Percentiles rank a stretch among this genome's conserved stretches.
These are phyloP conservation scores for Sporothrix curviconia DNA, from an alignment of 2,329 filamentous ascomycete genomes.

Conservation along the genomic window DNA sequence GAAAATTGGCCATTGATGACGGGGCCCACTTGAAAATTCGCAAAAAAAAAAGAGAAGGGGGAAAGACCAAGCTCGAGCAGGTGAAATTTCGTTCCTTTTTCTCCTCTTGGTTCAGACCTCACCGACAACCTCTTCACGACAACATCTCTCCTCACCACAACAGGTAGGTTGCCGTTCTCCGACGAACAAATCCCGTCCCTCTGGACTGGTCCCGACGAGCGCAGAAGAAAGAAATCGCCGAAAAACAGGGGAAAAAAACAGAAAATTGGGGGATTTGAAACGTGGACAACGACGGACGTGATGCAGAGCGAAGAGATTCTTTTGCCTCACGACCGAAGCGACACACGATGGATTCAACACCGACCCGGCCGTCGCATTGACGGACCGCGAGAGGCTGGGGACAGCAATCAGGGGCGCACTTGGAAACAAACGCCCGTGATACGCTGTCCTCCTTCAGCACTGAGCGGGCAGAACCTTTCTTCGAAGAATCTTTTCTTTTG, in stretches of 20 bases:
- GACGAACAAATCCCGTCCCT: constrained; percentile 6
- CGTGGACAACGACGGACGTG: neutral
- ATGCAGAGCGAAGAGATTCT: neutral
- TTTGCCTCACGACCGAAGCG: too few species aligned
- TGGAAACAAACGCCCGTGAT: constrained; percentile 35
- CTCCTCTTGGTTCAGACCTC: neutral
- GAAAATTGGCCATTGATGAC: constrained; percentile 9
- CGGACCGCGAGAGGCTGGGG: constrained; percentile 44
- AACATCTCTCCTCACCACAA: constrained; percentile 9
- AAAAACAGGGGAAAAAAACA: too few species aligned
- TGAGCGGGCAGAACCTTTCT: constrained; percentile 66
- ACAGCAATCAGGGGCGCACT: constrained; percentile 48
- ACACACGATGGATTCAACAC: neutral
- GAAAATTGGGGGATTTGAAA: constrained; percentile 2
- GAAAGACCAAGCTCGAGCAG: neutral
- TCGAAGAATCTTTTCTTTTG: constrained; percentile 17
- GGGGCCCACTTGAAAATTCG: neutral
- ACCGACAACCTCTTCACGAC: constrained; percentile 5
- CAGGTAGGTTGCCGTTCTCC: constrained; percentile 11
- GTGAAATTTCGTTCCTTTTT: neutral
- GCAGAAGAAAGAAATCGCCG: constrained; percentile 17
- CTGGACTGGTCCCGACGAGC: constrained; percentile 25
- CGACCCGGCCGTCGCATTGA: constrained; percentile 4
- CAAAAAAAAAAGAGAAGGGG: constrained; percentile 13
- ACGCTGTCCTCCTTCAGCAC: constrained; percentile 58